Evolutionary conservation across 1,139 yeast species (phyloP), one percentile per base, ranked within the genome.

Genomic region (Suhomyces choctaworum): DNA sequence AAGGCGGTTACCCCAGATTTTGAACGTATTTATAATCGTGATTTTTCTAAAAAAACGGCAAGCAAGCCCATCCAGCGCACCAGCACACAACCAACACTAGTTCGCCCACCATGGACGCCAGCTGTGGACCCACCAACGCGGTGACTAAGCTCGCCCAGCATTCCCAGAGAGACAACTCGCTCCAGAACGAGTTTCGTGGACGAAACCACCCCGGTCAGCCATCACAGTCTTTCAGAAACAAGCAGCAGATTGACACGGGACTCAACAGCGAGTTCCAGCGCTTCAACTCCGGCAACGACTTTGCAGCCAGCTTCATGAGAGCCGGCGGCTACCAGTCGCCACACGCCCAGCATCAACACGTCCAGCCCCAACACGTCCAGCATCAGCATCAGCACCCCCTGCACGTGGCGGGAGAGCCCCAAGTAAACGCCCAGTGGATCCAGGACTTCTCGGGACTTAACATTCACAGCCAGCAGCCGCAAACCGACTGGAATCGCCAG

Each of bases 231-330:
- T 46, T 46, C 34, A 37, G 38, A 16, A 32, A 36, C 14, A 31
- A 32, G 10, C 33, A 16, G 13, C 36, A 35, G 2, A 45, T 60
- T 4, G 74, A 70, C 41, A 42, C 44, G 6, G 45, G 51, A 12
- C 51, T 70, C 31, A 66, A 68, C 40, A 50, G 48, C 10, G 71
- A 69, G 19, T 69, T 69, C 41, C 57, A 62, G 21, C 57, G 51
- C 45, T 69, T 67, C 37, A 50, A 47, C 38, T 37, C 33, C 27
- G 40, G 44, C 5, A 36, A 33, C 24, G 52, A 50, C 13, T 54
- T 58, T 44, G 60, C 57, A 11, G 43, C 31, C 25, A 37, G 46
- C 25, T 56, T 60, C 34, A 47, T 51, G 50, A 44, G 41, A 22
- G 52, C 44, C 30, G 39, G 34, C 4, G 39, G 35, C 14, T 34